Evolutionary conservation across 352 stramenopile species (phyloP), one percentile per base, ranked within the genome.

Genomic region (Stramenopiles sp.): DNA sequence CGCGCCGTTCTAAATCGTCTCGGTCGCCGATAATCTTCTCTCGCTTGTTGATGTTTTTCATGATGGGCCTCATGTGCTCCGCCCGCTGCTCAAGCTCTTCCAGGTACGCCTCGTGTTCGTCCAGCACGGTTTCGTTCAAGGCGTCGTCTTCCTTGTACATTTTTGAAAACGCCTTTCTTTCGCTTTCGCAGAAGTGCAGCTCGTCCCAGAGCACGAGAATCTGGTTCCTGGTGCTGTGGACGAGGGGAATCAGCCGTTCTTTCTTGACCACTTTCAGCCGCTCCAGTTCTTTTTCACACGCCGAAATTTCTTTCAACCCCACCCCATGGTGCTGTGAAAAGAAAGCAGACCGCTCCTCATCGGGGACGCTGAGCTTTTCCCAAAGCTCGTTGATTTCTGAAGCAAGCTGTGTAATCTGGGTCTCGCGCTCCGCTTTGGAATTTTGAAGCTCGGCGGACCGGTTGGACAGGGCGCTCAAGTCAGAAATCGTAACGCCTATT

Each of bases 1-100:
- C 53, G 6, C 53, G 53, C 6, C 35, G 31, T 71, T 71, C 53
- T 71, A 71, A 6, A 2, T 71, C 6, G 35, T 71, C 53, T 6
- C 53, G 2, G 53, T 71, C 53, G 6, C 31, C 53, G 6, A 71
- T 71, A 71, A 71, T 71, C 35, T 71, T 71, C 6, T 71, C 53
- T 71, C 53, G 33, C 35, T 71, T 71, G 6, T 71, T 71, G 12
- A 71, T 71, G 12, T 71, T 71, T 71, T 71, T 71, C 53, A 71
- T 71, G 53, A 71, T 71, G 4, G 53, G 53, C 6, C 53, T 2
- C 53, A 71, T 71, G 33, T 71, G 53, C 35, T 71, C 53, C 2
- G 53, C 53, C 2, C 6, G 53, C 35, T 71, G 31, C 35, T 71
- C 53, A 31, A 71, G 35, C 33, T 6, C 1, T 71, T 71, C 53